phyloP scores from a whole-genome alignment of 805 yeast genomes.

The Hanseniaspora opuntiae region DNA sequence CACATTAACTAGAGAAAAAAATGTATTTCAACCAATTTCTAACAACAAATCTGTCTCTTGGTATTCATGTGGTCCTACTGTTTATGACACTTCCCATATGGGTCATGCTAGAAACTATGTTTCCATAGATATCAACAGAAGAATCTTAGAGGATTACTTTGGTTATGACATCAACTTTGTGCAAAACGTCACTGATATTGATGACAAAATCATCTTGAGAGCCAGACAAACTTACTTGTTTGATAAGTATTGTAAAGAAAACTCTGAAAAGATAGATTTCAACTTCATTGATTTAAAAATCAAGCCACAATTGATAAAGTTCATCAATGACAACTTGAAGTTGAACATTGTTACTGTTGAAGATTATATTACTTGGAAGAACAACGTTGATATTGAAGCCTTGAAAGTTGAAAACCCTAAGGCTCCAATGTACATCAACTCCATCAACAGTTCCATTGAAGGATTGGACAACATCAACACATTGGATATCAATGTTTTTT shows the following conservation, averaged over 20 bases:
- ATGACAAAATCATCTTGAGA: slow-evolving; percentile 87
- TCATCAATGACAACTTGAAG: slow-evolving; percentile 43
- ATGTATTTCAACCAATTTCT: slow-evolving; percentile 56
- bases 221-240: slow-evolving; percentile 83
- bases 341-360: slow-evolving; percentile 21
- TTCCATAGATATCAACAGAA: slow-evolving; percentile 80
- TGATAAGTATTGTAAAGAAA: slow-evolving; percentile 37
- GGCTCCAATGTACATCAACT: slow-evolving; percentile 67
- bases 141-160: slow-evolving; percentile 79
- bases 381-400: slow-evolving; percentile 35
- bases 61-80: slow-evolving; percentile 99
- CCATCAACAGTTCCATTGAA: slow-evolving; percentile 43
- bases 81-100: slow-evolving; percentile 91
- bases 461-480: slow-evolving; percentile 17
- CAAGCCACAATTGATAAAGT: slow-evolving; percentile 33
- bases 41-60: slow-evolving; percentile 57
- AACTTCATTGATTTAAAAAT: slow-evolving; percentile 29
- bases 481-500: slow-evolving; percentile 31
- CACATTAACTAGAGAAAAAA: slow-evolving; percentile 70
- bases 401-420: slow-evolving; percentile 57
- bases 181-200: slow-evolving; percentile 97
- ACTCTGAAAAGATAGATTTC: slow-evolving; percentile 19
- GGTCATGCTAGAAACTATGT: slow-evolving; percentile 98
- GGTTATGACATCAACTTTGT: slow-evolving; percentile 79
- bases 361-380: slow-evolving; percentile 41